These are phyloP conservation scores for Lactifluus volemus DNA, from an alignment of 768 basidiomycete genomes.

Conservation along the genomic window DNA sequence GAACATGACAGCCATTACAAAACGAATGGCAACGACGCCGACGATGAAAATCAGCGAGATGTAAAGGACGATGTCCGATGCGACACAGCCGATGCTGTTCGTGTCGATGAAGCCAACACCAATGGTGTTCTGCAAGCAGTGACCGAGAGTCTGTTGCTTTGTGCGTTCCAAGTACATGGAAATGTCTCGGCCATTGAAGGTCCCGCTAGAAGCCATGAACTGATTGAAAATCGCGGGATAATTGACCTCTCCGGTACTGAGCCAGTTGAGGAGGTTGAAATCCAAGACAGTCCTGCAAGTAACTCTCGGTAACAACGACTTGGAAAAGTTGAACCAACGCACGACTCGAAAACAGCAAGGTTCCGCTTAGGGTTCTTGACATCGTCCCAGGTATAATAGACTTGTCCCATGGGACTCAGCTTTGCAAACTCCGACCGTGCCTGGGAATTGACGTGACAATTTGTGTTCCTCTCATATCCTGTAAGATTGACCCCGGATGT, in stretches of 20 bases:
- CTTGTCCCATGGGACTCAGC: conserved; percentile 62
- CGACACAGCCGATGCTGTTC: conserved; percentile 90
- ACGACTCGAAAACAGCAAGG: conserved; percentile 93
- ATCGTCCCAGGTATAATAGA: conserved; percentile 92
- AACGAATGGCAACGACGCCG: conserved; percentile 91
- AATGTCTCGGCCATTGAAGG: conserved; percentile 77
- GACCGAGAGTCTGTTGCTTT: conserved; percentile 55
- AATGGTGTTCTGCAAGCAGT: conserved; percentile 79
- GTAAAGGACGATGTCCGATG: conserved; percentile 90
- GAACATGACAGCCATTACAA: conserved; percentile 94
- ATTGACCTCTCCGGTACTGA: conserved; percentile 67
- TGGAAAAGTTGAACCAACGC: conserved; percentile 28
- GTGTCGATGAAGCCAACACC: conserved; percentile 93
- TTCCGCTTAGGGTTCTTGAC: conserved; percentile 60
- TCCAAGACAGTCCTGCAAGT: conserved; percentile 73
- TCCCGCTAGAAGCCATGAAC: conserved; percentile 57
- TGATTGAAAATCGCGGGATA: conserved; percentile 80
- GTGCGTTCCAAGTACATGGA: conserved; percentile 78
- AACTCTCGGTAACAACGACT: conserved; percentile 10
- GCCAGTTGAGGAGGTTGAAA: conserved; percentile 76
- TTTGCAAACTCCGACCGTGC: conserved; percentile 46
- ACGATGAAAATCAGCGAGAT: conserved; percentile 95
- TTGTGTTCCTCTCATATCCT: conserved; percentile 51
- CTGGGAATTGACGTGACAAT: conserved; percentile 59
- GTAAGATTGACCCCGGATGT: conserved; percentile 55